Evolutionary conservation across 495 filamentous ascomycete genomes (phyloP), one percentile per base, ranked within the genome.

Genomic region (Acidomyces sp.): DNA sequence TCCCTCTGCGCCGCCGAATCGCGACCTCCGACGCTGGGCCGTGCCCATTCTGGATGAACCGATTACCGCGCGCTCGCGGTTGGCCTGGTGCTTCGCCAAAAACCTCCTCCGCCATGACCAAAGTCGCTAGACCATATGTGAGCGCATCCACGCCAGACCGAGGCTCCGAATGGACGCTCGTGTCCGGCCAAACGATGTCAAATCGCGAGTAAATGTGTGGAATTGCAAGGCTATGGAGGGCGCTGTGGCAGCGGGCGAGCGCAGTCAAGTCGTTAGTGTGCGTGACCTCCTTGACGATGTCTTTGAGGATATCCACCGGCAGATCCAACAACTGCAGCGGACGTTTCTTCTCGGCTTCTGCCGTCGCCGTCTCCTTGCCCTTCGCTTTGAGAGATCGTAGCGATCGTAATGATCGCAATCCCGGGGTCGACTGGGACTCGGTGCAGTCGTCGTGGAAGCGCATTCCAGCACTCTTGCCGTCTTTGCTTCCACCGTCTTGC

Each of bases 161-260:
- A 35, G 80, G 72, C 42, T 82, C 77, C 3, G 72, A 65, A 2
- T 72, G 61, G 16, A 70, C 62, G 31, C 70, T 63, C 4, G 70
- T 72, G 48, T 92, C 84, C 0, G 87, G 88, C 87, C 87, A 96
- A 27, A 90, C 79, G 45, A 94, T 93, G 55, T 93, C 84, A 56
- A 96, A 94, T 19, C 83, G 75, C 1, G 82, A 81, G 57, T 96
- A 96, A 53, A 96, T 92, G 39, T 80, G 74, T 7, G 85, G 85
- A 12, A 87, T 79, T 0, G 82, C 75, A 30, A 96, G 67, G 28
- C 66, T 62, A 62, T 93, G 82, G 11, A 96, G 71, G n/a, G 78
- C 72, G 13, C 84, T 87, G 61, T 85, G 84, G 23, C 84, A 83
- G 34, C 85, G 64, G 5, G 86, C 84, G 21, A 94, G 64, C 11